Base-by-base conservation (phyloP, 129 eudicot genomes). In the Chrysanthemum lavandulifolium region DNA sequence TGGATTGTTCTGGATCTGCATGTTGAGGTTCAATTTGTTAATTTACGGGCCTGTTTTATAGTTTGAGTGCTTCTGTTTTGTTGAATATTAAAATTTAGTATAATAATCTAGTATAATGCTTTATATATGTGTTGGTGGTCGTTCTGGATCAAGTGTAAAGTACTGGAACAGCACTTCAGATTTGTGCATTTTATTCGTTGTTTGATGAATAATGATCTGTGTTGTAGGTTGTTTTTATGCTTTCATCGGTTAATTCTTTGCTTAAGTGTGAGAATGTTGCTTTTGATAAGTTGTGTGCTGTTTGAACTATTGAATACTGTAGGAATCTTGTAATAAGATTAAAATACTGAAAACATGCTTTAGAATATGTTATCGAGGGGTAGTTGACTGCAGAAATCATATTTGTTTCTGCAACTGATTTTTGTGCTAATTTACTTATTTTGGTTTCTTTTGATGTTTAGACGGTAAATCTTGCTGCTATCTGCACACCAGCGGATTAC, bases 401-500 rank as follows among this genome's bases (percentile, higher is more conserved):
- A 27, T 58, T 11, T 7, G 9, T 43, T 29, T 40, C 47, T 40
- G 47, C 47, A 40, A 40, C 10, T 40, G 47, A 40, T 19, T 50
- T 13, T 63, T 7, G 36, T 67, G 33, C 58, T 5, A 43, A 12
- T 23, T 63, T 14, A 51, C 60, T 76, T n/a, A 76, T 57, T 68
- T 65, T 55, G 25, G 29, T 15, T 4, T 51, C 67, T 73, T 45
- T 78, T 72, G 67, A 55, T 72, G 6, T 76, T 71, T 72, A 93
- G 98, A 88, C 87, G 5, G 83, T 94, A 40, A 94, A 94, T 78
- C 90, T 94, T 31, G 98, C 97, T 29, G 98, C 98, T 74, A 94
- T 94, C 84, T 94, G 98, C 77, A 94, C 98, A 61, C 98, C 98
- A 18, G 97, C 98, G 18, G 97, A 94, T 78, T 90, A 94, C 86